Evolutionary conservation across 495 filamentous ascomycete genomes (phyloP).

Genomic region (Neurospora hispaniola): DNA sequence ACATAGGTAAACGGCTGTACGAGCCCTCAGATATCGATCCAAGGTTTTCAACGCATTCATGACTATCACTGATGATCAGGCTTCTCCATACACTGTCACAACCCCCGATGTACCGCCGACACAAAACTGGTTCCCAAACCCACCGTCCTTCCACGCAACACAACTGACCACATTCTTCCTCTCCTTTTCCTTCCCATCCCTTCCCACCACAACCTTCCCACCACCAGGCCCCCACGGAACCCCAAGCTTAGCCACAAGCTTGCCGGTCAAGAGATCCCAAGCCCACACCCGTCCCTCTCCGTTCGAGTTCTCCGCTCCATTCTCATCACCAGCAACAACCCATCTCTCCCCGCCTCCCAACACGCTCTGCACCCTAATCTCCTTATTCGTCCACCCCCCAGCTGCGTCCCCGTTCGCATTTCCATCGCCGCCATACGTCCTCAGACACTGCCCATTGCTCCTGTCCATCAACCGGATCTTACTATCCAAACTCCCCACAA

Average conservation of each 20-base stretch:
- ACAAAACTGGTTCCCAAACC: constrained; percentile 49
- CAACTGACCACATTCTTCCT: constrained; percentile 42
- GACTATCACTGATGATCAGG: constrained; percentile 6
- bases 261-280: constrained; percentile 82
- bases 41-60: not conserved
- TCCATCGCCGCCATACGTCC: constrained; percentile 44
- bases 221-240: constrained; percentile 51
- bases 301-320: constrained; percentile 22
- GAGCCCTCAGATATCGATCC: not conserved
- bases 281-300: constrained; percentile 59
- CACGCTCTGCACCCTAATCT: constrained; percentile 59
- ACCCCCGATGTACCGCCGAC: constrained; percentile 44
- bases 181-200: constrained; percentile 42
- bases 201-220: constrained; percentile 36
- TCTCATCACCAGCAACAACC: constrained; percentile 76
- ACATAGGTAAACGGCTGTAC: not conserved
- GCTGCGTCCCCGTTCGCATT: constrained; percentile 10
- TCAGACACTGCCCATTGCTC: constrained; percentile 57
- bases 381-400: constrained; percentile 51
- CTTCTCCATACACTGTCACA: constrained; percentile 43
- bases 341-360: constrained; percentile 65
- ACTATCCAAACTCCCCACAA: constrained; percentile 69
- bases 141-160: constrained; percentile 64
- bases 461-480: constrained; percentile 75
- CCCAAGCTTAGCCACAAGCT: constrained; percentile 47